phyloP scores from a whole-genome alignment of 2,329 filamentous ascomycete genomes.

The Cercospora berteroae region DNA sequence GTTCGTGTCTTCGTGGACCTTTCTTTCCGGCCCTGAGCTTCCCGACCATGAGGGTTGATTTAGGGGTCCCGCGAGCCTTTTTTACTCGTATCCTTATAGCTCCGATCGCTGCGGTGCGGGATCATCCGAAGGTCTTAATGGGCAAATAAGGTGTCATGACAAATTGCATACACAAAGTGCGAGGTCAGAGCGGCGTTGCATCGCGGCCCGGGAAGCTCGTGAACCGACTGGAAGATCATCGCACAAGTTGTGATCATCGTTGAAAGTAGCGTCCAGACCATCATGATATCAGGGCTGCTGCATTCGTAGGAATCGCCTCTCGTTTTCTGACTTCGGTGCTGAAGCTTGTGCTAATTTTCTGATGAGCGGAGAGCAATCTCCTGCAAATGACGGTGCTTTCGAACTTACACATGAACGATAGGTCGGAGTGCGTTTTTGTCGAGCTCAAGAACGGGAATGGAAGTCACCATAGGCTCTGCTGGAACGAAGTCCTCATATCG shows the following conservation, averaged over 20 bases:
- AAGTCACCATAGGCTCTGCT: not conserved
- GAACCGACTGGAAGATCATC: not conserved
- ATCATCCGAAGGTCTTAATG: not conserved
- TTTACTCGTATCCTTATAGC: not conserved
- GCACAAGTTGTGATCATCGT: not conserved
- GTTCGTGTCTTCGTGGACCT: not conserved
- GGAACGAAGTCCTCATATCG: no score
- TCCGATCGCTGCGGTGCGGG: not conserved
- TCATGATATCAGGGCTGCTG: not conserved
- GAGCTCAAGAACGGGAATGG: not conserved
- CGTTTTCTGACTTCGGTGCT: not conserved
- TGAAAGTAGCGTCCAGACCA: not conserved
- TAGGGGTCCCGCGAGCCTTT: no score
- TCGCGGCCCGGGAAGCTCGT: not conserved
- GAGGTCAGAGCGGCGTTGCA: not conserved
- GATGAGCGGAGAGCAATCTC: not conserved
- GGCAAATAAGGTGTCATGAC: not conserved
- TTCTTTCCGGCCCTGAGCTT: not conserved
- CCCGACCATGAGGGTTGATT: no score
- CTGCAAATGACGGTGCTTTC: no score
- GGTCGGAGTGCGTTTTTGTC: not conserved
- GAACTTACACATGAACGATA: not conserved
- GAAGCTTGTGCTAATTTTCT: not conserved
- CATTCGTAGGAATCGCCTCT: not conserved
- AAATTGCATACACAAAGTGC: not conserved